These are phyloP conservation scores for Syncephalastrum racemosum DNA, from an alignment of 371 early-diverging fungal genomes.

Conservation along the genomic window DNA sequence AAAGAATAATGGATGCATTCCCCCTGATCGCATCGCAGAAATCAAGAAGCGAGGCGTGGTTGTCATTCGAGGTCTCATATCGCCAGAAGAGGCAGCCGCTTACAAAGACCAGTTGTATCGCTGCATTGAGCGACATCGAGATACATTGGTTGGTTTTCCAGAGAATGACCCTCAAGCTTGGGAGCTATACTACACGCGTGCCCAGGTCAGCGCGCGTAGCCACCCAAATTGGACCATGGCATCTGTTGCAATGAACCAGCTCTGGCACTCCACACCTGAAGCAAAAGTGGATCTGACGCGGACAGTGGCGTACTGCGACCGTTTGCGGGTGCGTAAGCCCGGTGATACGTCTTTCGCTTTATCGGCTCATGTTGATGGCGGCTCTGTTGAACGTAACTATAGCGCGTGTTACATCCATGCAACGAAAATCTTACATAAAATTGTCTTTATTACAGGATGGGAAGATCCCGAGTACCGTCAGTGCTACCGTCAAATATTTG, in stretches of 20 bases:
- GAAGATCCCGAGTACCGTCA: conserved; percentile 24
- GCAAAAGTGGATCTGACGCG: conserved; percentile 25
- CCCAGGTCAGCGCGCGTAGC: conserved; percentile 22
- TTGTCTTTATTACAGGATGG: conserved; percentile 8
- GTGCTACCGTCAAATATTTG: conserved; percentile 18
- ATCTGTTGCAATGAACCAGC: conserved; percentile 27
- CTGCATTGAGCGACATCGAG: conserved; percentile 23
- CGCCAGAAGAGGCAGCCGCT: conserved; percentile 16
- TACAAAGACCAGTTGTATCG: conserved; percentile 29
- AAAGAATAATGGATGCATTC: conserved; percentile 17
- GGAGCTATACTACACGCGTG: conserved; percentile 32
- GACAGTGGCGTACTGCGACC: conserved; percentile 35
- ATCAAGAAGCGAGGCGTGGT: conserved; percentile 28
- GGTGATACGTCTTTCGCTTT: conserved; percentile 31
- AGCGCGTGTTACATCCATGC: neutral
- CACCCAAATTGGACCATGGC: conserved; percentile 27
- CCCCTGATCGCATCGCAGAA: conserved; percentile 20
- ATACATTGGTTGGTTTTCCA: conserved; percentile 26
- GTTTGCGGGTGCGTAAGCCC: conserved; percentile 30
- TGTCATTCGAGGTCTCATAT: conserved; percentile 26
- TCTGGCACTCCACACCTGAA: conserved; percentile 27
- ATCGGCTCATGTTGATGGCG: conserved; percentile 32
- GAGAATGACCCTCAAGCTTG: conserved; percentile 30
- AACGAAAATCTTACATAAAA: neutral
- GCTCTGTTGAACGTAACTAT: conserved; percentile 25